Base-by-base conservation (phyloP, 2,329 filamentous ascomycete genomes). In the Elsinoe arachidis region DNA sequence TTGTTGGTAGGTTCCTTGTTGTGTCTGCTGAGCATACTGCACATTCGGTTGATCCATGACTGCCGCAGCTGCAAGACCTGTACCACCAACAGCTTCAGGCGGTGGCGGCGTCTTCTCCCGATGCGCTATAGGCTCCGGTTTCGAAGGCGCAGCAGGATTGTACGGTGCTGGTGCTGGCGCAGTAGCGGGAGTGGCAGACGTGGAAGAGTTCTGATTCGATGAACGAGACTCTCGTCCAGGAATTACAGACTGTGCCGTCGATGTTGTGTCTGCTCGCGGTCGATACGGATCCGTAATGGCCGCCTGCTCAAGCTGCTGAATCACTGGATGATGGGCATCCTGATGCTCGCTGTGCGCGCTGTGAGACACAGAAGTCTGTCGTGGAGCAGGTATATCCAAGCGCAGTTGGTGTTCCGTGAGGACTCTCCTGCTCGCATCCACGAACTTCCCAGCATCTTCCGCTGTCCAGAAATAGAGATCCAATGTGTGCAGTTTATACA, bases 381-480 rank as follows among this genome's bases (percentile, higher is more conserved):
- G 1, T 5, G 86, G 85, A 65, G 86, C 82, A 38, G 79, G 72
- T n/a, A 88, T 75, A 35, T 83, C 79, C n/a, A 53, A 15, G 7
- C 15, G 47, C 33, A 87, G 74, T 60, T 84, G 83, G 7, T 76
- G 71, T 0, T 76, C 68, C 3, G 86, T 84, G 23, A 89, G 70
- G 3, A 89, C 80, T 56, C 82, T 78, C 53, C 84, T 77, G 56
- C 89, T 74, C 12, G 82, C 83, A 64, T 85, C 85, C 60, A 90
- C 73, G 62, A 91, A 88, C 58, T 83, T 79, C 26, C 83, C 73
- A 1, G 87, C 86, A 70, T 91, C 87, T 57, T 83, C 77, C 60
- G 83, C 81, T 0, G 83, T 88, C 86, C 86, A 90, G 66, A 91
- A 87, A 73, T 92, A 92, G 12, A 91, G 74, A 66, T 91, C 87